Evolutionary conservation across 2,329 filamentous ascomycete genomes (phyloP), one percentile per base, ranked within the genome.

Genomic region (Diaporthe batatas): DNA sequence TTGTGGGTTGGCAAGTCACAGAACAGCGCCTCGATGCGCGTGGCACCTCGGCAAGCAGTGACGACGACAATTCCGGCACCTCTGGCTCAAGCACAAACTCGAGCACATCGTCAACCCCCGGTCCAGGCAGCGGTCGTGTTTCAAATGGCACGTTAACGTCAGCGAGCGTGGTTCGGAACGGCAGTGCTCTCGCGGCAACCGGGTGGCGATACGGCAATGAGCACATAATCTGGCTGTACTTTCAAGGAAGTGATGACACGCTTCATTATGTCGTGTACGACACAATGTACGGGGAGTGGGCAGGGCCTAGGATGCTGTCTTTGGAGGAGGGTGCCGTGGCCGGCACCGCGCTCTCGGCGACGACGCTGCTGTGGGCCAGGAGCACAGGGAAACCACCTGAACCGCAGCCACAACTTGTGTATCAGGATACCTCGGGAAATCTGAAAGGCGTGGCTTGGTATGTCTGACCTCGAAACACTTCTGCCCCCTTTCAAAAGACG

Each of bases 161-260:
- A 10, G 44, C 62, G 29, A 65, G 62, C 21, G 21, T 65, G 23
- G 59, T 65, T 39, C 44, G 62, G 44, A 51, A 51, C 44, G 62
- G 62, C 29, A 65, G 42, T 6, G 44, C 44, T 23, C 62, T 65
- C n/a, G 62, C 62, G 62, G 62, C 62, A 11, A 65, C 62, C 2
- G 62, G 62, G 7, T 65, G 62, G 62, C 62, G 62, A 16, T 65
- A 65, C 62, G 44, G 62, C 21, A n/a, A 34, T 12, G 44, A 65
- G 44, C 62, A 65, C n/a, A n/a, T 51, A 32, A 51, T 65, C n/a
- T 65, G 62, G 62, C 12, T 65, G 44, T 51, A 65, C 29, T 65
- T 65, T 12, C 62, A 65, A 21, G 62, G 44, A 12, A 51, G 21
- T 2, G 62, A 65, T 12, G 29, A 65, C 44, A 36, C 62, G 3